These are phyloP conservation scores for Helotiales sp. DNA, from an alignment of 2,329 filamentous ascomycete genomes.

Conservation along the genomic window DNA sequence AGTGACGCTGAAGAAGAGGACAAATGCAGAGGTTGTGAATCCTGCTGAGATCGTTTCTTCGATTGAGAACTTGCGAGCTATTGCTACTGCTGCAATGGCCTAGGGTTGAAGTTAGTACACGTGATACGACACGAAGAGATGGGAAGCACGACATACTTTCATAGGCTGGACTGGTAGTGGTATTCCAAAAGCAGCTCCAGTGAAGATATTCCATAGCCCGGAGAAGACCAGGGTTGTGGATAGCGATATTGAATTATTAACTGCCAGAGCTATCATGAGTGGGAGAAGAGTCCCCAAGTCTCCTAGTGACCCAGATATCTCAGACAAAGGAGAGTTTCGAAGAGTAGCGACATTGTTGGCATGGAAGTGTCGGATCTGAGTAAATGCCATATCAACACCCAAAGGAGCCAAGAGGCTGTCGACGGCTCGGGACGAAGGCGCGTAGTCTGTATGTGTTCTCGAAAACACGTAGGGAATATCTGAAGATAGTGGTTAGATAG, in stretches of 20 bases:
- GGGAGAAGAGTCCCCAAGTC: constrained; percentile 89
- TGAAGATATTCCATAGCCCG: constrained; percentile 81
- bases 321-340: constrained; percentile 58
- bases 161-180: constrained; percentile 90
- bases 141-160: constrained; percentile 48
- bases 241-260: constrained; percentile 77
- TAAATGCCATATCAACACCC: constrained; percentile 20
- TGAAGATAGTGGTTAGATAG: neutral
- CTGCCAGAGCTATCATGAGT: constrained; percentile 81
- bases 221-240: constrained; percentile 85
- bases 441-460: neutral
- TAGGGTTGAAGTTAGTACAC: constrained; percentile 43
- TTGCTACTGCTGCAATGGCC: constrained; percentile 90
- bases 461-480: neutral
- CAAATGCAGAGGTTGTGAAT: constrained; percentile 71
- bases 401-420: neutral
- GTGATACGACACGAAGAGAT: neutral
- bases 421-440: neutral
- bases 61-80: constrained; percentile 64
- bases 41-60: constrained; percentile 80
- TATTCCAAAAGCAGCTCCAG: constrained; percentile 80
- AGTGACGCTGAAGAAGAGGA: constrained; percentile 76
- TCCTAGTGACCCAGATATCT: constrained; percentile 86
- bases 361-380: constrained; percentile 27
- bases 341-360: constrained; percentile 57